Evolutionary conservation across 441 rosid species (phyloP), one percentile per base, ranked within the genome.

Genomic region (Aquilaria agallochum): DNA sequence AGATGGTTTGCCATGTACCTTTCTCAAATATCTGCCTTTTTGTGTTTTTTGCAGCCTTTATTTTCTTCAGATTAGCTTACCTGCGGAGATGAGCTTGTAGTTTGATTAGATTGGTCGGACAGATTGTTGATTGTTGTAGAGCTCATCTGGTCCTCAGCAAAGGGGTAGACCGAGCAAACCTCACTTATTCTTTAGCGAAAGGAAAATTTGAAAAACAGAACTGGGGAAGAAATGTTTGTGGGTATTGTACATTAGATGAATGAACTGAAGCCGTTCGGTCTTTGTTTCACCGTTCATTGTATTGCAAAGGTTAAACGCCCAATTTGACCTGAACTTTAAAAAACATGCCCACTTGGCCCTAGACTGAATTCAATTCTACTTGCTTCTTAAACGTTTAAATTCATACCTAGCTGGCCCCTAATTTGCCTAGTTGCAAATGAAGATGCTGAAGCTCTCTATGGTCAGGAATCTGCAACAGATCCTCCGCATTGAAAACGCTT

Each of bases 61-160:
- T 73, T 82, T 91, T 70, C 90, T 94, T 27, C 94, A 94, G 73
- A 71, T 87, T 72, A 91, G 96, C 82, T 79, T 94, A 63, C 99
- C 96, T 0, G 73, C 71, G 56, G 89, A 93, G 56, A 83, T 94
- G 70, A 87, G 87, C 78, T 78, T 74, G 80, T 90, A 79, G 75
- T 68, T 46, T 50, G 9, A 65, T 52, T 53, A 20, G 9, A 44
- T 15, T 50, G 27, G 44, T 9, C 36, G 51, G 27, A 53, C 31
- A 15, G 55, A 58, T 40, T 67, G 61, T 64, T 66, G 75, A 5
- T 9, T 9, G 44, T 36, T 36, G 32, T 15, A 5, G 7, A 40
- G n/a, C 42, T 45, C 45, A 44, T 46, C 44, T 54, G 59, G 27
- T 46, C 40, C 31, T 63, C 34, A 27, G 45, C 42, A 47, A 45